Percentiles rank a stretch among this genome's conserved stretches.
These are phyloP conservation scores for Pythium rhizo-oryzae DNA, from an alignment of 352 stramenopile species.

Conservation along the genomic window DNA sequence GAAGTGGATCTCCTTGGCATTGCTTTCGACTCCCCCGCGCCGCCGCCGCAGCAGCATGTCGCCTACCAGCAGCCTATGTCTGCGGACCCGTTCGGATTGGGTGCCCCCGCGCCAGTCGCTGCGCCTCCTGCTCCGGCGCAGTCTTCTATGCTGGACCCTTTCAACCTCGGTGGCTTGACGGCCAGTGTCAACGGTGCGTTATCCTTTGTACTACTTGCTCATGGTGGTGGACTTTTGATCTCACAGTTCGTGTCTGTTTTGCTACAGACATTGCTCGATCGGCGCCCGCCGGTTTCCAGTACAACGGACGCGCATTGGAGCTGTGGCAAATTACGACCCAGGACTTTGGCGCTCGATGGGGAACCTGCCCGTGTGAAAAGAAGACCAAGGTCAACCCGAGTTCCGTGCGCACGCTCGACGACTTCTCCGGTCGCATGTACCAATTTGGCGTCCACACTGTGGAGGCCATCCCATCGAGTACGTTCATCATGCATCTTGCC, in stretches of 20 bases:
- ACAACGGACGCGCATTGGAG: slow-evolving; percentile 79
- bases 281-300: slow-evolving; percentile 57
- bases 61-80: slow-evolving; percentile 34
- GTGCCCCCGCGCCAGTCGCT: slow-evolving; percentile 34
- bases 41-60: slow-evolving; percentile 28
- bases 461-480: slow-evolving; percentile 86
- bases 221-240: not conserved
- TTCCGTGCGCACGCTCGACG: slow-evolving; percentile 79
- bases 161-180: slow-evolving; percentile 71
- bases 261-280: slow-evolving; percentile 42
- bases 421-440: slow-evolving; percentile 83
- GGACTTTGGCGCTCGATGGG: slow-evolving; percentile 87
- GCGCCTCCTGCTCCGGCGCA: slow-evolving; percentile 25
- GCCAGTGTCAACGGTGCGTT: slow-evolving; percentile 72
- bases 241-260: not conserved
- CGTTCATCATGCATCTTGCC: slow-evolving; percentile 23
- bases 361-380: slow-evolving; percentile 79
- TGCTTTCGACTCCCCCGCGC: slow-evolving; percentile 62
- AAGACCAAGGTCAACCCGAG: slow-evolving; percentile 85
- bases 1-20: slow-evolving; percentile 88
- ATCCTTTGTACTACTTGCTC: not conserved
- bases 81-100: slow-evolving; percentile 70
- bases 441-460: slow-evolving; percentile 82
- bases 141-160: slow-evolving; percentile 53
- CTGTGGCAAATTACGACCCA: slow-evolving; percentile 87